Base-by-base conservation (phyloP, 805 yeast genomes). In the Citeromyces matritensis region DNA sequence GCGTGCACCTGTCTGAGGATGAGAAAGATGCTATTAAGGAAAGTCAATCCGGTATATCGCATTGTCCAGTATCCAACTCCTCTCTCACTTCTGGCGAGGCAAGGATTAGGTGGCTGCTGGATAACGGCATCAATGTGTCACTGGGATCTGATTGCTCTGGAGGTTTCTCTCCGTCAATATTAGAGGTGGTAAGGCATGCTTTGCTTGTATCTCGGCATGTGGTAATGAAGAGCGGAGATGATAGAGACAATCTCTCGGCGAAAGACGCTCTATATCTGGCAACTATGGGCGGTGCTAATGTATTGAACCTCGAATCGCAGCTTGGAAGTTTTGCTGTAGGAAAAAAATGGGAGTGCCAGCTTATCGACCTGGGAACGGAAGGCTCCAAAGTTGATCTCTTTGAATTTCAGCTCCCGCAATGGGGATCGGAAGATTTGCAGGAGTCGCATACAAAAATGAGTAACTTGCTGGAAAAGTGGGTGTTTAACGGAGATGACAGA, bases 401-500 rank as follows among this genome's bases (percentile, higher is more conserved):
- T 45, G 67, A 63, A 4, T 78, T 83, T 77, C 82, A 77, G 45
- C 36, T 53, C n/a, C 69, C 73, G 1, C 32, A 36, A 1, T 51
- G 51, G 58, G 38, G 38, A 6, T 36, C 31, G 9, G 41, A n/a
- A n/a, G n/a, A n/a, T n/a, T n/a, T n/a, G n/a, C n/a, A n/a, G n/a
- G n/a, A n/a, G n/a, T n/a, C 50, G 4, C 15, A 33, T 6, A 40
- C 42, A 11, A 65, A 61, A 37, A 59, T 74, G 48, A 57, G 57
- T 17, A 70, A 78, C 44, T 45, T 82, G 33, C 49, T 85, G 3
- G 81, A 81, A 37, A 85, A 84, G 51, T 91, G 98, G 98, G 58
- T 88, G 6, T 91, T 84, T 50, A 69, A 73, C 36, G 97, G 97
- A 12, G 98, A 91, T 53, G 96, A 91, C 50, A 66, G 97, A 46